Base-by-base conservation (phyloP, 768 basidiomycete genomes). In the Rhodocollybia butyracea region DNA sequence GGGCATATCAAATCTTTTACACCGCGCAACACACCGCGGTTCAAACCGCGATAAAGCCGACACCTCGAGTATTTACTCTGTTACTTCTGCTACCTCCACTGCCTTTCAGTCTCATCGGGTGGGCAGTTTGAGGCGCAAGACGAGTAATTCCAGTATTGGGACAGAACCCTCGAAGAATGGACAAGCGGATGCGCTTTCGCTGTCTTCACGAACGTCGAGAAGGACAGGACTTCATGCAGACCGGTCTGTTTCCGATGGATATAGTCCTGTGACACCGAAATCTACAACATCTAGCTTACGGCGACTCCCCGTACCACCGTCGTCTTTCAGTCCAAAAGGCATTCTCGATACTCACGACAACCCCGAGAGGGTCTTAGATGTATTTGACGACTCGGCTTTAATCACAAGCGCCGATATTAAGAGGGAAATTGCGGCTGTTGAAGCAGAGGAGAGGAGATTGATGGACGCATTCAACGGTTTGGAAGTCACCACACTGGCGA, bases 401-500 rank as follows among this genome's bases (percentile, higher is more conserved):
- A 78, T 81, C 56, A 79, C 85, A n/a, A 76, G 81, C 56, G 75
- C 79, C 58, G 78, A 86, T 36, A 83, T 91, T 52, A 82, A 78
- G 36, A 73, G 79, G 42, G 86, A 91, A 61, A 87, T 92, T 40
- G 71, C 78, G 56, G 68, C 76, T 5, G 81, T 92, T 40, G 88
- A 91, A 65, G 83, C 83, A 30, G 89, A 92, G 64, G 83, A 80
- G 5, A 77, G 78, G 58, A 75, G 86, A 46, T 68, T 91, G 43
- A 78, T 90, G 69, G 89, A 91, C 63, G 88, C 89, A 3, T 91
- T 91, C 67, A 88, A 82, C 61, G 88, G 89, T 8, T 73, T 91
- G 36, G 89, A 91, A 66, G 73, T 91, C 55, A 86, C 78, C 31
- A 81, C 85, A 21, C 70, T 90, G 46, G 83, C 84, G 10, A 77